Evolutionary conservation across 1,284 basidiomycete genomes (phyloP), one percentile per base, ranked within the genome.

Genomic region (Pseudozyma sp.): DNA sequence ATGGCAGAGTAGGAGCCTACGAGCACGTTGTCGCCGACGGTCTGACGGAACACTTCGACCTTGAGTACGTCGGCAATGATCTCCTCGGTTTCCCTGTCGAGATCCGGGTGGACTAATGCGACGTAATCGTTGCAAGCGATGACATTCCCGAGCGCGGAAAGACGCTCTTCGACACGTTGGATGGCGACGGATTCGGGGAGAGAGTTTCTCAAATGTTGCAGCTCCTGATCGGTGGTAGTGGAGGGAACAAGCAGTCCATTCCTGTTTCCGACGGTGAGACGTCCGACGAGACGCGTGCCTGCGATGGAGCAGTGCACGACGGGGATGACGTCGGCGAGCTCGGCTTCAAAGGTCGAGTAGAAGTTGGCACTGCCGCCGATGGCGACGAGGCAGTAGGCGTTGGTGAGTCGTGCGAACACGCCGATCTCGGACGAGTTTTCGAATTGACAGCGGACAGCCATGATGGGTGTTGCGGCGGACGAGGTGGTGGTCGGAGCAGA

Each of bases 61-160:
- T 98, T 97, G 77, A 99, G 89, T 11, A 97, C 94, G 85, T 99
- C 97, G 52, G 97, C 96, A 85, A 99, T 97, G 86, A 99, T 99
- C 86, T 99, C 97, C 84, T 99, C 97, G 8, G 97, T 99, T 87
- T 99, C 97, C 62, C 96, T 90, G 87, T 99, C 96, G 68, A 99
- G 88, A 80, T 99, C 97, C 13, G 97, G 97, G 86, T 81, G 80
- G 29, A 83, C 77, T 29, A 82, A 60, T 33, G 78, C 83, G 17
- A 81, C 79, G 58, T 82, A 80, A 55, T 85, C 77, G 85, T 99
- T 99, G 87, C 94, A 97, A 16, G 94, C 94, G 85, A 99, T 96
- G 64, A 99, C 97, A 84, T 99, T 99, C 17, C 96, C 96, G 30
- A 99, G 89, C 0, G 97, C 97, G 16, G 93, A 94, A 68, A 99